A percentile compares a stretch with the other conserved stretches of the same genome.
Conservation (phyloP, 78 protist genomes). For the slime mould (Dictyostelium discoideum) region dicty_2.7 NC_007088.5:6752001-6752500, state of each 20-base stretch:
- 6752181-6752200: no score
- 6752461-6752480: neutral
- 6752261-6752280: neutral
- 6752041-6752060: neutral
- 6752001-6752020: slow-evolving; percentile 1
- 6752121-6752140: slow-evolving; percentile 50
- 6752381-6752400: slow-evolving; percentile 89
- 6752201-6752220: neutral
- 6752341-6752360: slow-evolving; percentile 79
- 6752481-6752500: slow-evolving; percentile 12
- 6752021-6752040: neutral
- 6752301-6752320: slow-evolving; percentile 90
- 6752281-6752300: slow-evolving; percentile 92
- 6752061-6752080: neutral
- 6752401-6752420: slow-evolving; percentile 91
- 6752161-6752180: no score
- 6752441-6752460: slow-evolving; percentile 62
- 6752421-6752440: slow-evolving; percentile 69
- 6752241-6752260: neutral
- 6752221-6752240: neutral
- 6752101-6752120: slow-evolving; percentile 44
- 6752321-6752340: slow-evolving; percentile 40
- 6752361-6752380: slow-evolving; percentile 79
- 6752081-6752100: slow-evolving; percentile 31
- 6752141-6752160: neutral